Conservation (phyloP, 2,329 filamentous ascomycete species). For the Penicillium sclerotiorum region DNA sequence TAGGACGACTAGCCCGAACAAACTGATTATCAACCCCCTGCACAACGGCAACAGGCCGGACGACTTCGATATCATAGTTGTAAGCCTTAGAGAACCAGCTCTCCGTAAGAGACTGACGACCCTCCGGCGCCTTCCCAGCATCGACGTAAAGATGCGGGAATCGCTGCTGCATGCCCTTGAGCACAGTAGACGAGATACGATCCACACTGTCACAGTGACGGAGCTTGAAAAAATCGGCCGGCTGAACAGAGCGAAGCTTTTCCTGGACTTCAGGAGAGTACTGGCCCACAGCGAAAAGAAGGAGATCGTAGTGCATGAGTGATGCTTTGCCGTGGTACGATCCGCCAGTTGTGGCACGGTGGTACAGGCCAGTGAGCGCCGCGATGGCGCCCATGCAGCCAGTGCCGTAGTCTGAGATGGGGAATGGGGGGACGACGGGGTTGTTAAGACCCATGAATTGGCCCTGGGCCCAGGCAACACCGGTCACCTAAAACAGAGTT, state of each 20-base stretch:
- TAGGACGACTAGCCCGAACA: conserved; percentile 53
- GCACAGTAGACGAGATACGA: conserved; percentile 62
- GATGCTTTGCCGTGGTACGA: conserved; percentile 68
- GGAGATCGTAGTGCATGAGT: conserved; percentile 68
- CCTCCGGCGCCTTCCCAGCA: conserved; percentile 15
- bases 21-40: conserved; percentile 54
- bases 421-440: conserved; percentile 52
- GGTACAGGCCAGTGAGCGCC: conserved; percentile 65
- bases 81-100: conserved; percentile 53
- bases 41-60: conserved; percentile 50
- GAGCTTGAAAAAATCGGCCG: conserved; percentile 58
- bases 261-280: conserved; percentile 59
- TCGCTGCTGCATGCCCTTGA: conserved; percentile 56
- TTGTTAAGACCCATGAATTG: conserved; percentile 44
- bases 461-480: conserved; percentile 46
- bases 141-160: conserved; percentile 58
- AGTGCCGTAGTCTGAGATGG: conserved; percentile 66
- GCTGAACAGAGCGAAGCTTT: conserved; percentile 52
- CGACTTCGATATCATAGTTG: conserved; percentile 50
- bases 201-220: conserved; percentile 67
- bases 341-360: conserved; percentile 64
- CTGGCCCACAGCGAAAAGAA: conserved; percentile 63
- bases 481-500: conserved; percentile 37
- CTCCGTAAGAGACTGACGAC: conserved; percentile 51
- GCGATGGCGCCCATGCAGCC: conserved; percentile 72